Base-by-base conservation (phyloP, 1,284 basidiomycete genomes). In the Leccinum discolor region DNA sequence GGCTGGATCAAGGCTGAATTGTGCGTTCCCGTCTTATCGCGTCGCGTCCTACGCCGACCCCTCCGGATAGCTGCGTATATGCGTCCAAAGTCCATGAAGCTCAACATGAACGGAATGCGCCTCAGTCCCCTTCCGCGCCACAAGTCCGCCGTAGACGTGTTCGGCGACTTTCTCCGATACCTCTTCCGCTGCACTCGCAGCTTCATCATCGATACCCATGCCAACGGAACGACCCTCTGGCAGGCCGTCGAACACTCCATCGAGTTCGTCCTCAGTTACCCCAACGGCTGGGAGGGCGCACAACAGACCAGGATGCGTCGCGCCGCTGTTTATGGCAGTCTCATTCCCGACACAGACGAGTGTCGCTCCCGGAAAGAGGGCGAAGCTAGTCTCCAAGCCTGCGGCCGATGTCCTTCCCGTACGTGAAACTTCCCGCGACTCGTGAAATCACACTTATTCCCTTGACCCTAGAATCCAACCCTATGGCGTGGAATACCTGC, bases 91-190 rank as follows among this genome's bases (percentile, higher is more conserved):
- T 81, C 87, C 12, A 92, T 92, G 90, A 84, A 88, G 70, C 83
- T 92, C 60, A 84, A 87, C 74, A 91, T 91, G 89, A 92, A 92
- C 74, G 91, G 90, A n/a, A n/a, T n/a, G n/a, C n/a, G n/a, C n/a
- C n/a, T n/a, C 81, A n/a, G n/a, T 92, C 80, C 84, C 10, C 82
- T 93, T 26, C 91, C 91, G 0, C 80, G 79, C 16, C 78, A 82
- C 40, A 91, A 90, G 73, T 83, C 84, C 0, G 83, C 90, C 35
- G 85, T 91, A 2, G 83, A 91, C 69, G 88, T 92, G 59, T 92
- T 93, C 70, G 90, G 88, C 70, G 91, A 93, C 78, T 93, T 90
- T 76, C 83, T 93, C 4, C 81, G 82, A 8, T 93, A 93, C 75
- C 82, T 93, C 57, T 91, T 88, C 75, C 80, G 78, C 62, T 92